Evolutionary conservation across 495 filamentous ascomycete species (phyloP).

Genomic region (Neurospora sublineolata): DNA sequence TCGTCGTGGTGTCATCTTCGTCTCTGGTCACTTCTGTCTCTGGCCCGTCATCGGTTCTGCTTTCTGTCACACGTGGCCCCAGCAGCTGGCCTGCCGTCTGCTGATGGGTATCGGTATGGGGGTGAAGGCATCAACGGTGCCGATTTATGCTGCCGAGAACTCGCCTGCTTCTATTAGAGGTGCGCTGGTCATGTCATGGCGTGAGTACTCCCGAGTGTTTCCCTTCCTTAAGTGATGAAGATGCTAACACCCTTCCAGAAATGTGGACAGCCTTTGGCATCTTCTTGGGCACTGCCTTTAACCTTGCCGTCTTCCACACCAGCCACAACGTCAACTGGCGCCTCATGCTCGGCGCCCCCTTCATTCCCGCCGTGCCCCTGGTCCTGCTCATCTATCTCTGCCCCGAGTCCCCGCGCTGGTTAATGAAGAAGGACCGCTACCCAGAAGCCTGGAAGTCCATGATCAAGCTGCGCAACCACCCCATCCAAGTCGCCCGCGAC

Average conservation of each 20-base stretch:
- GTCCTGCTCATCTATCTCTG: conserved; percentile 56
- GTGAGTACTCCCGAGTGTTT: conserved; percentile 12
- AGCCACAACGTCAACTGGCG: conserved; percentile 53
- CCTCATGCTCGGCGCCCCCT: conserved; percentile 64
- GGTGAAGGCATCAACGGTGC: conserved; percentile 47
- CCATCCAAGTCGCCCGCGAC: conserved; percentile 63
- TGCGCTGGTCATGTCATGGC: conserved; percentile 76
- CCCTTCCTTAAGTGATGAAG: neutral
- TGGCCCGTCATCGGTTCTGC: conserved; percentile 53
- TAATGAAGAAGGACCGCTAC: conserved; percentile 52
- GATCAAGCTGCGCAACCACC: conserved; percentile 46
- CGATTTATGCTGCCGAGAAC: conserved; percentile 70
- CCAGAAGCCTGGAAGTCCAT: conserved; percentile 52
- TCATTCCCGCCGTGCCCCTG: conserved; percentile 62
- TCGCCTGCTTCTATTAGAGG: conserved; percentile 63
- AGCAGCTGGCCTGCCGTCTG: conserved; percentile 51
- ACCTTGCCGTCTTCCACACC: conserved; percentile 49
- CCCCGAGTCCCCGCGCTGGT: conserved; percentile 59
- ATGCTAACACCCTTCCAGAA: conserved; percentile 23
- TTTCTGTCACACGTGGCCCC: conserved; percentile 49
- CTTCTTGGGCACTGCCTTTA: conserved; percentile 58
- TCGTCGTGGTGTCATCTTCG: conserved; percentile 57
- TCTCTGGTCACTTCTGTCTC: conserved; percentile 53
- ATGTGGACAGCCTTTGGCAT: conserved; percentile 80
- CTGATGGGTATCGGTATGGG: conserved; percentile 68